These are phyloP conservation scores for Aspergillus taichungensis DNA, from an alignment of 495 filamentous ascomycete genomes.

Conservation along the genomic window DNA sequence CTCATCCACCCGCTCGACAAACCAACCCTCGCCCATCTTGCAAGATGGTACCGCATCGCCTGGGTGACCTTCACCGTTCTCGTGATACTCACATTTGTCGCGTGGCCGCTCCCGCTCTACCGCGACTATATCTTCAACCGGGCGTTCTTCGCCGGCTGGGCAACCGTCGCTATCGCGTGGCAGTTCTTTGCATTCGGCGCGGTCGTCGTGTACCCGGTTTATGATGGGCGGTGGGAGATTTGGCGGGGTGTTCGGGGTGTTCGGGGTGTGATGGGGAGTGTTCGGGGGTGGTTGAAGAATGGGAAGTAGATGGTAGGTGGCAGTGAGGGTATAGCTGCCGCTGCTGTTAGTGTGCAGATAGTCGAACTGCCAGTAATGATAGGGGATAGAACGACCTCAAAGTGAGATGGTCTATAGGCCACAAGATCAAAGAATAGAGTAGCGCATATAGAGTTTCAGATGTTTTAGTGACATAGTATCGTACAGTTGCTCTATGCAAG, in stretches of 20 bases:
- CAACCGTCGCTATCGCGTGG: constrained; percentile 38
- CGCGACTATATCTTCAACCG: constrained; percentile 37
- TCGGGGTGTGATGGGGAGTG: no score
- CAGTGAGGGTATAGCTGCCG: no score
- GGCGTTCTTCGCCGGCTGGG: constrained; percentile 39
- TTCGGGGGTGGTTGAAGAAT: no score
- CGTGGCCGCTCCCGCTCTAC: constrained; percentile 38
- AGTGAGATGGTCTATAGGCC: no score
- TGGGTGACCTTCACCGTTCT: constrained; percentile 30
- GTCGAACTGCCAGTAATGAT: no score
- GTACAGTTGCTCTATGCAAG: no score
- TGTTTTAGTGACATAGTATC: no score
- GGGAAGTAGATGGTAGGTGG: no score
- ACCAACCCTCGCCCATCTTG: constrained; percentile 21
- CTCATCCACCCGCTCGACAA: constrained; percentile 28
- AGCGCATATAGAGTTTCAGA: no score
- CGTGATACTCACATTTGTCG: constrained; percentile 30
- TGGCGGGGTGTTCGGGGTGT: not conserved
- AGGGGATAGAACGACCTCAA: no score
- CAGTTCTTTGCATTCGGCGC: constrained; percentile 33
- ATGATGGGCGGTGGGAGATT: constrained; percentile 31
- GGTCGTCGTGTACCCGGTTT: constrained; percentile 37
- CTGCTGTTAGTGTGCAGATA: no score
- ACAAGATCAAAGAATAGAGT: no score
- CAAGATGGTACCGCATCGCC: constrained; percentile 30